Evolutionary conservation across 2,329 filamentous ascomycete genomes (phyloP).

Genomic region (Botrytis hyacinthi): DNA sequence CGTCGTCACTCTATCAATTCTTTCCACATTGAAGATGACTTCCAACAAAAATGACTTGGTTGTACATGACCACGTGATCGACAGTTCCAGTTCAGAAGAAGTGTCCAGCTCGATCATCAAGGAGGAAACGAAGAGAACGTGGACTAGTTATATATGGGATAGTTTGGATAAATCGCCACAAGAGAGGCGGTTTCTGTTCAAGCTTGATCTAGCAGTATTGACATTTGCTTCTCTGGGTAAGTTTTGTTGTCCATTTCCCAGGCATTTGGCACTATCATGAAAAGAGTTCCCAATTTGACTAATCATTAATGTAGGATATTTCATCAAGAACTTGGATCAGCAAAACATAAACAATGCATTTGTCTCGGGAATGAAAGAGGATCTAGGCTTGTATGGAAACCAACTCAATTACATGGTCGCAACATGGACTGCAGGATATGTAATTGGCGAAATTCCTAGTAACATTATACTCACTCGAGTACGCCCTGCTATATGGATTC

Average conservation of each 20-base stretch:
- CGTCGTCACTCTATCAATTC: not conserved
- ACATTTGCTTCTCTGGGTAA: conserved; percentile 21
- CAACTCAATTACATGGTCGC: conserved; percentile 39
- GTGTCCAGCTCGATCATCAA: conserved; percentile 11
- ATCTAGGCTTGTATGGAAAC: conserved; percentile 50
- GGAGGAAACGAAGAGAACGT: conserved; percentile 34
- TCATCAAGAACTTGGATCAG: conserved; percentile 50
- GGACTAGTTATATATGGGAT: conserved; percentile 46
- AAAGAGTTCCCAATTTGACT: conserved; percentile 4
- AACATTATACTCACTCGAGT: conserved; percentile 50
- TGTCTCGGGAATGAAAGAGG: conserved; percentile 47
- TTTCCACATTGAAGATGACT: conserved; percentile 13
- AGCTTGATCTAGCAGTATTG: conserved; percentile 48
- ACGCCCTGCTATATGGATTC: conserved; percentile 19
- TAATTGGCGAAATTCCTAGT: conserved; percentile 50
- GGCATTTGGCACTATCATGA: not conserved
- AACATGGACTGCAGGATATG: conserved; percentile 46
- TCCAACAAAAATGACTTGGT: conserved; percentile 10
- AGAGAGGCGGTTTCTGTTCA: conserved; percentile 47
- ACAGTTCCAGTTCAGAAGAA: conserved; percentile 2
- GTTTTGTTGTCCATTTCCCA: not conserved
- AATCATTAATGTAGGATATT: conserved; percentile 42
- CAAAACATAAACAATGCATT: conserved; percentile 48
- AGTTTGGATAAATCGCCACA: conserved; percentile 50
- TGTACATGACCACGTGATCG: conserved; percentile 14